Evolutionary conservation across 768 basidiomycete genomes (phyloP), one percentile per base, ranked within the genome.

Genomic region (Boletus rufocinnamomeus): DNA sequence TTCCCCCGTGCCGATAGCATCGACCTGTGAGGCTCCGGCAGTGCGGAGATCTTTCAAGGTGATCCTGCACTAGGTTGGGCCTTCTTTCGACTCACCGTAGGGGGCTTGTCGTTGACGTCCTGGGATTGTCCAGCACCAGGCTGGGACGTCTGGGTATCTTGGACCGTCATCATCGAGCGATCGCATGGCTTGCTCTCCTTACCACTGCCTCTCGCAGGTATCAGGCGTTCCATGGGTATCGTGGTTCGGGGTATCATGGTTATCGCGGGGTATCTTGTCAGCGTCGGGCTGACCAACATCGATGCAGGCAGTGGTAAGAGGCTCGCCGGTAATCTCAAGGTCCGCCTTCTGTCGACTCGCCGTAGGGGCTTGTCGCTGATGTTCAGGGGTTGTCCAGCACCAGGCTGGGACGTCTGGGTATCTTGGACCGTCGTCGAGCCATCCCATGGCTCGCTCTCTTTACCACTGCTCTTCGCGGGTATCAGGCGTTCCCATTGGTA

Each of bases 141-240:
- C 57, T 59, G 57, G 40, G 19, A 37, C 41, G 4, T 13, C 5
- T 52, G 23, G 32, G 37, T 41, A 46, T 40, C 6, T 23, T 25
- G 56, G 54, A 40, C 2, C 45, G 56, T 63, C 52, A 27, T 38
- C 10, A 27, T 57, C 38, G 37, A 27, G 37, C 41, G 21, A 2
- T 44, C 46, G 34, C 50, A 32, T 47, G 49, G 4, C n/a, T 35
- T 41, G 35, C 57, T 64, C 50, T 64, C 63, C 28, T 69, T 58
- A 13, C 46, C 46, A 28, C 51, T 50, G 38, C 49, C 32, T 14
- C 25, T 63, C 30, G 48, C 21, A 19, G 40, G 14, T 43, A 43
- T 57, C 23, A 9, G 1, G 47, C 54, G 46, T 41, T 23, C 56
- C 53, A 48, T 47, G 28, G 52, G 50, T 44, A 52, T 46, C 43